Percentiles rank a stretch among this genome's conserved stretches.
Evolutionary conservation across 768 basidiomycete species (phyloP).

Genomic region (Termitomyces sp.): DNA sequence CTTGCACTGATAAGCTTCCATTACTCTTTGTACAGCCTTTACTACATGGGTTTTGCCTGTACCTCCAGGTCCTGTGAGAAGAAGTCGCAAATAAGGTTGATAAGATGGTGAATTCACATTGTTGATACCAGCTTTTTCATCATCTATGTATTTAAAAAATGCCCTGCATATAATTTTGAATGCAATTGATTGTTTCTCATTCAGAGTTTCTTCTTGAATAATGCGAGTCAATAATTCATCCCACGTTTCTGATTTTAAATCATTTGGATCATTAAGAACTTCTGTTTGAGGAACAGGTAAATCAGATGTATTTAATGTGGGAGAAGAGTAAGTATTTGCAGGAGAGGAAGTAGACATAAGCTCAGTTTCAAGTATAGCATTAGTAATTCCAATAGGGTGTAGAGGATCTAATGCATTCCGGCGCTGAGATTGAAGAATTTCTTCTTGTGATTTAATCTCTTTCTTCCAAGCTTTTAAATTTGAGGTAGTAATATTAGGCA

Average conservation of each 20-base stretch:
- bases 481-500: neutral
- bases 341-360: no score
- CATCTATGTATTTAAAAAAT: neutral
- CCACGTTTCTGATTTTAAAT: no score
- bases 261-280: no score
- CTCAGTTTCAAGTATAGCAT: constrained; percentile 18
- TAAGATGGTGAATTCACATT: neutral
- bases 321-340: no score
- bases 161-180: neutral
- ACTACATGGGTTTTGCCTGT: constrained; percentile 31
- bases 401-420: neutral
- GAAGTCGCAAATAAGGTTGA: neutral
- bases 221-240: no score
- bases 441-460: neutral
- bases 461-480: neutral
- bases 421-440: neutral
- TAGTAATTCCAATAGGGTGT: neutral
- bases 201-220: neutral
- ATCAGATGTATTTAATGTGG: no score
- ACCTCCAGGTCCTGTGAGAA: constrained; percentile 23
- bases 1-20: constrained; percentile 16
- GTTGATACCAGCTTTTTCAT: neutral
- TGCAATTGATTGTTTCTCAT: neutral
- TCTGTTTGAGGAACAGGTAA: no score
- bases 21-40: constrained; percentile 17